Evolutionary conservation across 2,329 filamentous ascomycete species (phyloP), one percentile per base, ranked within the genome.

Genomic region (Pyrenochaeta sp.): DNA sequence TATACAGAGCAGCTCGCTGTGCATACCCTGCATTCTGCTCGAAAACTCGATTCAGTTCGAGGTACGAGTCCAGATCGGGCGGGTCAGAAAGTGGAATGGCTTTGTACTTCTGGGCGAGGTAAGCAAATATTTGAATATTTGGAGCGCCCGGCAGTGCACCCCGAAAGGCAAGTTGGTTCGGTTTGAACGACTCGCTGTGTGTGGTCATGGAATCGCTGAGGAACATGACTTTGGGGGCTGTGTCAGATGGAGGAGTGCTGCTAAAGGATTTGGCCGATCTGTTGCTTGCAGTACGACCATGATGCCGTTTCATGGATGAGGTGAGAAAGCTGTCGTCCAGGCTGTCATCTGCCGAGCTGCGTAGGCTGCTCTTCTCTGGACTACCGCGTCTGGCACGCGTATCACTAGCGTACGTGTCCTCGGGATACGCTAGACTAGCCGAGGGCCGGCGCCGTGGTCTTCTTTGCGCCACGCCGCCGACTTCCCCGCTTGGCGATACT

Each of bases 401-500:
- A 19, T 78, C 78, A 40, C 81, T 71, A 46, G 82, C 61, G 57
- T 74, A 76, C 25, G 69, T 66, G 47, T 76, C 71, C 22, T 76
- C 70, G 34, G 67, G 58, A 54, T 80, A 79, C 25, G 79, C 79
- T 54, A 79, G 71, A 25, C 76, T 78, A 32, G 78, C 72, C 40
- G 73, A 74, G 56, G 79, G 69, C 34, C 74, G 79, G 52, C 77
- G 80, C 27, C 77, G 76, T 24, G 78, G 77, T 59, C 85, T 79
- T 64, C 80, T 82, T 69, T 88, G 85, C 27, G 79, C 78, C 58
- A 87, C 85, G 30, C 82, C 81, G 54, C 82, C 79, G 50, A 88
- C 77, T 49, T 86, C 84, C 22, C 86, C 86, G 61, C 79, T 82
- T 28, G 86, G 83, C 45, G 85, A 86, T 72, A 87, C 82, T 42